These are phyloP conservation scores for Silene uniflora DNA, from an alignment of 148 eudicot genomes.

Conservation along the genomic window DNA sequence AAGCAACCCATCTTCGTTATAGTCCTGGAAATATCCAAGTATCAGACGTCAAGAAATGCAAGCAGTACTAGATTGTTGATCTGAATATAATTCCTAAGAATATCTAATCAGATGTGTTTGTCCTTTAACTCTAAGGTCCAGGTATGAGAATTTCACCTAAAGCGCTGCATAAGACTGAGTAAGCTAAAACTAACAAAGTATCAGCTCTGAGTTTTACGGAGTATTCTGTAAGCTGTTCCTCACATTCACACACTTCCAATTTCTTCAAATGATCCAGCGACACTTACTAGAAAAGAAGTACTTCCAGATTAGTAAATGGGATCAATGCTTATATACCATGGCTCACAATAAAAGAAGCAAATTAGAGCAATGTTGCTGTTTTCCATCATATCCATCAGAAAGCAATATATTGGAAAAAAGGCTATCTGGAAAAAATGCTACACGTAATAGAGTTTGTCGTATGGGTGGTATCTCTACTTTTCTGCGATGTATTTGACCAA, in stretches of 20 bases:
- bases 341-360: not conserved
- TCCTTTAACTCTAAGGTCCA: not conserved
- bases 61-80: not conserved
- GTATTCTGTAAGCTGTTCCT: not conserved
- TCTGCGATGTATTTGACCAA: not conserved
- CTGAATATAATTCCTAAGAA: not conserved
- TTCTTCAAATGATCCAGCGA: not conserved
- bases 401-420: not conserved
- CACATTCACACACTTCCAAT: not conserved
- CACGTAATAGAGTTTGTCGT: not conserved
- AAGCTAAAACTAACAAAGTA: not conserved
- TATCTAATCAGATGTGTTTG: not conserved
- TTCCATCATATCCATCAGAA: not conserved
- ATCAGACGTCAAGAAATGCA: constrained; percentile 9
- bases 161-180: not conserved
- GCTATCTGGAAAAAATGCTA: constrained; percentile 3
- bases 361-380: not conserved
- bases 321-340: not conserved
- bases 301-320: not conserved
- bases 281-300: not conserved
- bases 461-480: not conserved
- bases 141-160: no score
- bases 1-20: constrained; percentile 72
- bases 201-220: not conserved
- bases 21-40: constrained; percentile 49